Evolutionary conservation across 2,329 filamentous ascomycete genomes (phyloP), one percentile per base, ranked within the genome.

Genomic region (Pleomassaria siparia): DNA sequence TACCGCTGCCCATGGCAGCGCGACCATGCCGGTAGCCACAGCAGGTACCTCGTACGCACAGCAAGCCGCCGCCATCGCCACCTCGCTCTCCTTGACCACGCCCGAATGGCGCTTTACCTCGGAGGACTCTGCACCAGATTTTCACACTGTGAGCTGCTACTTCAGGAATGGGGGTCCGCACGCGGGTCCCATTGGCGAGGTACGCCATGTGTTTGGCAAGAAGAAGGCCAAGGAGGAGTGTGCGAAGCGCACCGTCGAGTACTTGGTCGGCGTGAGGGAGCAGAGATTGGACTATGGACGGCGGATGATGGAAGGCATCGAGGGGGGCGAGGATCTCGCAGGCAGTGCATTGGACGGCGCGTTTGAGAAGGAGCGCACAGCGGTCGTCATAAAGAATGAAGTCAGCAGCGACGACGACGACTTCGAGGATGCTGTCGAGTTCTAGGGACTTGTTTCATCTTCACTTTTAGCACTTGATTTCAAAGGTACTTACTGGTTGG

Each of bases 181-280:
- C 15, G 47, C 44, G 7, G 65, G 62, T 0, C 63, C 68, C 2
- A 56, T 80, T 15, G 77, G 74, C 20, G 60, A 72, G 44, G 71
- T 76, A 2, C 50, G 62, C 0, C 64, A 72, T 44, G 62, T 80
- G 0, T 74, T 64, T 50, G 78, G 78, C 2, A 75, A 74, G 67
- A 78, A 77, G 62, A 74, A 67, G 40, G 76, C 76, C 0, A 78
- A 74, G 59, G 74, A 80, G 48, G 70, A 72, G 50, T 74, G 76
- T 60, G 77, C 77, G n/a, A 59, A 66, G 47, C 45, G 63, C 26
- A 70, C 77, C 9, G 46, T 75, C 24, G 55, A 44, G 21, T 66
- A 76, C 36, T 54, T 80, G 36, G 59, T 64, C 43, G 62, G 60
- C 13, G 66, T 77, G 28, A 53, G 30, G 50, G 54, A 51, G 40